Evolutionary conservation across 495 filamentous ascomycete species (phyloP).

Genomic region (Penicillium bovifimosum): DNA sequence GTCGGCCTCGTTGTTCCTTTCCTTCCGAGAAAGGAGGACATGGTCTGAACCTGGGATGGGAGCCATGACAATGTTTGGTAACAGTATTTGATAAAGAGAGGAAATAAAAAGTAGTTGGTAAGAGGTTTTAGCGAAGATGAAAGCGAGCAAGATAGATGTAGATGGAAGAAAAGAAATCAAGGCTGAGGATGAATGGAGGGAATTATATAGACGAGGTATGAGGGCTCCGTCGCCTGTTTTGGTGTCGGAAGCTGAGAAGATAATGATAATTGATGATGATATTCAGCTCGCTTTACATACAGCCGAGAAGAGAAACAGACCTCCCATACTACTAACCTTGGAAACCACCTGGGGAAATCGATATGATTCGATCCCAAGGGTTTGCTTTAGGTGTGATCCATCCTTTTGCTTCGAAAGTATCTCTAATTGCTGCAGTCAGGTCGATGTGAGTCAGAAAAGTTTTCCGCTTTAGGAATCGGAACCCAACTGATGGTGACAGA

Average conservation of each 20-base stretch:
- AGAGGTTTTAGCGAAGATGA: neutral
- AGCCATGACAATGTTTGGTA: neutral
- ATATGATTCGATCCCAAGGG: neutral
- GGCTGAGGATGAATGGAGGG: neutral
- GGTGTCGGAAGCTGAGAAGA: neutral
- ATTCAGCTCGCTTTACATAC: no score
- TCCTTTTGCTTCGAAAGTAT: neutral
- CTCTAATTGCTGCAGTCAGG: neutral
- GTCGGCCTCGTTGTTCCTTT: neutral
- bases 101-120: no score
- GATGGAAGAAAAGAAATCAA: neutral
- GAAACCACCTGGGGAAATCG: neutral
- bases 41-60: neutral
- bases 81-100: neutral
- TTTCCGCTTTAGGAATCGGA: neutral
- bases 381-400: neutral
- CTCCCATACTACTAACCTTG: neutral
- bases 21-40: neutral
- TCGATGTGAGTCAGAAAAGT: neutral
- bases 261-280: no score
- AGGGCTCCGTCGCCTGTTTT: neutral
- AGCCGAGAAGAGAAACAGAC: no score
- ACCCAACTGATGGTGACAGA: constrained; percentile 1
- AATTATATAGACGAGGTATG: neutral
- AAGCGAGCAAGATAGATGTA: neutral